Conservation (phyloP, 1,284 basidiomycete genomes). For the Stereum hirsutum region DNA sequence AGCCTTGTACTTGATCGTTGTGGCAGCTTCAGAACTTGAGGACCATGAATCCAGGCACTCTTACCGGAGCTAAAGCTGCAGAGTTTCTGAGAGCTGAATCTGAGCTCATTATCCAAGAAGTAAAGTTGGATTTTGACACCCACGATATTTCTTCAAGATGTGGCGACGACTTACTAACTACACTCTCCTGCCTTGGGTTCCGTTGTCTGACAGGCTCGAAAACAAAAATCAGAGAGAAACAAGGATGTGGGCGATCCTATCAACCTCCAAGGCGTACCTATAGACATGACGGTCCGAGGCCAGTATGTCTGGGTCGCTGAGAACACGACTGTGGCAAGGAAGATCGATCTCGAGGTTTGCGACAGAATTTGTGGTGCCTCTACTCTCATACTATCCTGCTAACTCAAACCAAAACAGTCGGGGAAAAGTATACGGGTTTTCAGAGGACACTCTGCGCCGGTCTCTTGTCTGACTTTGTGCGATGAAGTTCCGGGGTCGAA, state of each 20-base stretch:
- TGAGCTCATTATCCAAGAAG: slow-evolving; percentile 62
- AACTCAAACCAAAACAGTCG: slow-evolving; percentile 37
- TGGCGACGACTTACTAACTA: slow-evolving; percentile 7
- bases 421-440: slow-evolving; percentile 70
- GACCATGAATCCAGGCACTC: too few relatives aligned
- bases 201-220: slow-evolving; percentile 40
- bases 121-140: slow-evolving; percentile 26
- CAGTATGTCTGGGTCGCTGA: slow-evolving; percentile 79
- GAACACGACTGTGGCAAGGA: slow-evolving; percentile 67
- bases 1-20: too few relatives aligned
- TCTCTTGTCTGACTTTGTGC: slow-evolving; percentile 71
- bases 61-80: too few relatives aligned
- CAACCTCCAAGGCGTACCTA: slow-evolving; percentile 62
- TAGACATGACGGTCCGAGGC: slow-evolving; percentile 58
- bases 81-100: slow-evolving; percentile 29
- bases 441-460: slow-evolving; percentile 80
- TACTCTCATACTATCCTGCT: too few relatives aligned
- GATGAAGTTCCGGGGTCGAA: slow-evolving; percentile 25
- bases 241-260: slow-evolving; percentile 74
- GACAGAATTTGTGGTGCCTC: not conserved
- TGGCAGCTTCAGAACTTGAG: too few relatives aligned
- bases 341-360: slow-evolving; percentile 67
- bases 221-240: slow-evolving; percentile 62
- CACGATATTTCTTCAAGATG: not conserved
- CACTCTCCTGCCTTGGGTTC: not conserved